Base-by-base conservation (phyloP, 176 grass and related monocot genomes). In the Bonia amplexicaulis region DNA sequence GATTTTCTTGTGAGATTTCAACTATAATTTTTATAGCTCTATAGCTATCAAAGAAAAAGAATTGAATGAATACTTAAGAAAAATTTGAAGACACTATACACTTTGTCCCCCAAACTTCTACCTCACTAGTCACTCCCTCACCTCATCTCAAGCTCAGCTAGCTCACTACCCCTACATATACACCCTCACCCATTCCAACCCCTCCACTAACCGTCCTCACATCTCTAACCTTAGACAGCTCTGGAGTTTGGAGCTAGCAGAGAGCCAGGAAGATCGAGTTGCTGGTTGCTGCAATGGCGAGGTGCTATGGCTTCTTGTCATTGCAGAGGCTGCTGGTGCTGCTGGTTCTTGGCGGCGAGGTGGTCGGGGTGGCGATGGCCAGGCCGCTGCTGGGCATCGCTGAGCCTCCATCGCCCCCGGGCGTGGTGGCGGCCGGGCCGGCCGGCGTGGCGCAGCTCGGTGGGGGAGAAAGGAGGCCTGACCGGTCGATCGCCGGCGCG, bases 401-500 rank as follows among this genome's bases (percentile, higher is more conserved):
- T 1, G 91, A 88, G 60, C 61, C 87, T 27, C 89, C 91, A 0
- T 42, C 19, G 48, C 12, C 83, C 20, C 45, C 81, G 5, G 85
- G 55, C 12, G n/a, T 73, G 11, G 88, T 85, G 13, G 66, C 76
- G 1, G 71, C 49, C 44, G 80, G 76, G 45, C 88, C 87, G 17
- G 59, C 39, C 7, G 80, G 25, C 9, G 35, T 44, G 54, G 22
- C 68, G 58, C 52, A 54, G 44, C 16, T 44, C 2, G 20, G 65
- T n/a, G 58, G 77, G 11, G 58, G 2, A 37, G 74, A 71, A 9
- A 54, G 48, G 31, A 78, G 54, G 85, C 71, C 81, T 7, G 90
- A 94, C 82, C 72, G 85, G 35, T 97, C 90, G 5, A 84, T 89
- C 57, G 94, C 91, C 26, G 94, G 92, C 25, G 92, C 86, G 5